These are phyloP conservation scores for Saussurea involucrata DNA, from an alignment of 129 eudicot species.

Conservation along the genomic window DNA sequence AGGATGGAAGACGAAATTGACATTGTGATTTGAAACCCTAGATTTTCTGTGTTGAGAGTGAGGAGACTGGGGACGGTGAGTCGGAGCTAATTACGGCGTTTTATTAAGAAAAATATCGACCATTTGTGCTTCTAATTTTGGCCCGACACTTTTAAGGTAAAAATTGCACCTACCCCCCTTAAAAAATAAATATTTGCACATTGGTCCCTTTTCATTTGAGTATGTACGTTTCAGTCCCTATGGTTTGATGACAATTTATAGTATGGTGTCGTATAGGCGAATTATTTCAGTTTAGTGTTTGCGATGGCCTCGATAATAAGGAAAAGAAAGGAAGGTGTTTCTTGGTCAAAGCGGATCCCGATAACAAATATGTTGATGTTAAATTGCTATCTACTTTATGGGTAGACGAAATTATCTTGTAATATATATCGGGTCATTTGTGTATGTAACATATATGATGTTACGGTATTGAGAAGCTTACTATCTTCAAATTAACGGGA, in stretches of 20 bases:
- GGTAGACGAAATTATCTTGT: background rate
- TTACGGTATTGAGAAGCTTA: background rate
- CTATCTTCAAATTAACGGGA: background rate
- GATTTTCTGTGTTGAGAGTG: constrained; percentile 33
- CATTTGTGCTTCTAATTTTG: constrained; percentile 18
- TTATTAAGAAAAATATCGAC: constrained; percentile 21
- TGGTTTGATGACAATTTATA: background rate
- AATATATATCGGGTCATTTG: background rate
- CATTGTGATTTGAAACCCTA: constrained; percentile 37
- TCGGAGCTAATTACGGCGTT: constrained; percentile 33
- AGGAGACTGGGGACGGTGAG: constrained; percentile 23
- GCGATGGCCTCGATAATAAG: background rate
- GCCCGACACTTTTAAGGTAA: constrained; percentile 17
- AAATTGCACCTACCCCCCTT: constrained; percentile 7
- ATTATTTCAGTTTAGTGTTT: background rate
- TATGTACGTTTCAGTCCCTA: constrained; percentile 1
- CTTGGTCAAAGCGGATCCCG: background rate
- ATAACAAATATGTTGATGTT: background rate
- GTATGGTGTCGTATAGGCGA: background rate
- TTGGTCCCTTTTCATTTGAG: background rate
- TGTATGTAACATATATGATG: background rate
- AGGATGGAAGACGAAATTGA: constrained; percentile 18
- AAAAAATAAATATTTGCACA: background rate
- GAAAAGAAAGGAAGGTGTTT: background rate
- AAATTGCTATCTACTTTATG: background rate